Conservation (phyloP, 495 filamentous ascomycete genomes). For the Hyaloscypha bicolor region DNA sequence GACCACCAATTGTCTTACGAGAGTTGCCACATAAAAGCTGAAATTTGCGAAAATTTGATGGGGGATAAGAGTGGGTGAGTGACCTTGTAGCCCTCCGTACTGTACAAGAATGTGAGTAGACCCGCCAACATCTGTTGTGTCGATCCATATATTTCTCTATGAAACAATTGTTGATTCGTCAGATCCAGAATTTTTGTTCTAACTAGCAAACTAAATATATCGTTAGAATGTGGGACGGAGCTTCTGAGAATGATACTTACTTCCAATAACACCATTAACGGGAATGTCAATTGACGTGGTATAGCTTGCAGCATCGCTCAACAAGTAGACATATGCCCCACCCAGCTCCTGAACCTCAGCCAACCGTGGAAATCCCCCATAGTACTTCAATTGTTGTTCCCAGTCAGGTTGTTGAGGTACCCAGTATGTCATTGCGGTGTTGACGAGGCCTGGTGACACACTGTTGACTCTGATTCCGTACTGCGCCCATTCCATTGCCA, state of each 20-base stretch:
- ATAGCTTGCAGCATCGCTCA: conserved; percentile 26
- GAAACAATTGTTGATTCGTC: too few species aligned
- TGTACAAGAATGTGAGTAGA: too few species aligned
- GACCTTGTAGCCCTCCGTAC: too few species aligned
- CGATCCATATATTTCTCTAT: too few species aligned
- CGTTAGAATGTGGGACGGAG: neutral
- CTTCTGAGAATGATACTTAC: neutral
- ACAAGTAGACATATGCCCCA: conserved; percentile 25
- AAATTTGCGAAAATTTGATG: too few species aligned
- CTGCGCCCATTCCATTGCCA: conserved; percentile 82
- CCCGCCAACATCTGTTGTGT: too few species aligned
- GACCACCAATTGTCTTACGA: too few species aligned
- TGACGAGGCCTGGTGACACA: conserved; percentile 77
- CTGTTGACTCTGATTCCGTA: conserved; percentile 79
- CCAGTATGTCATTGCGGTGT: conserved; percentile 79
- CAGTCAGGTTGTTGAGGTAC: conserved; percentile 61
- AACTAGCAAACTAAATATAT: neutral
- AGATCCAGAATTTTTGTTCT: neutral
- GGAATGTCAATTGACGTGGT: conserved; percentile 26
- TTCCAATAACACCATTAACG: conserved; percentile 20
- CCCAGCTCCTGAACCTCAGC: conserved; percentile 19
- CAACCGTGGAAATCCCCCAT: conserved; percentile 16
- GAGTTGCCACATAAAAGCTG: too few species aligned
- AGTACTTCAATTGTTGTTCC: conserved; percentile 29
- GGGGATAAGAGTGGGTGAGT: too few species aligned